These are phyloP conservation scores for Tulasnella sp. DNA, from an alignment of 768 basidiomycete genomes.

Conservation along the genomic window DNA sequence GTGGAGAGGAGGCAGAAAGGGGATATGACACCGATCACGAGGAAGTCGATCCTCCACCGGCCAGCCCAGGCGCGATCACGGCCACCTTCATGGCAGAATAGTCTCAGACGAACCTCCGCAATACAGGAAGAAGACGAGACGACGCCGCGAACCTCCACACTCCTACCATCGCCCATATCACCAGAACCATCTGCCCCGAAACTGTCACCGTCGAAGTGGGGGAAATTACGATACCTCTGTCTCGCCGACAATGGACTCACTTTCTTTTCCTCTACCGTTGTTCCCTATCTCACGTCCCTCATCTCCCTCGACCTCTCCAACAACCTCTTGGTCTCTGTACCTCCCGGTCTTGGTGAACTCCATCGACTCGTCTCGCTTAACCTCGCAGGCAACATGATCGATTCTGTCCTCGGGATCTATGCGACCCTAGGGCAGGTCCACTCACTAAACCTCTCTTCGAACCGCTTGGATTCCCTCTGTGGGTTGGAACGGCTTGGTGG, in stretches of 20 bases:
- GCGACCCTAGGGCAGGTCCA: constrained; percentile 66
- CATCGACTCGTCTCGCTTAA: constrained; percentile 83
- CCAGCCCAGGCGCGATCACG: constrained; percentile 7
- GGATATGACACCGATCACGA: constrained; percentile 3
- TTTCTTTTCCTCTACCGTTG: constrained; percentile 56
- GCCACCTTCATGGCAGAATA: constrained; percentile 13
- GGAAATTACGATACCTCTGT: constrained; percentile 60
- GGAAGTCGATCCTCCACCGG: not conserved
- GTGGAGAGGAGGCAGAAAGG: constrained; percentile 41
- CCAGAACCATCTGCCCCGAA: constrained; percentile 14
- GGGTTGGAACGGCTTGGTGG: constrained; percentile 83
- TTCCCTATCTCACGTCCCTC: constrained; percentile 58
- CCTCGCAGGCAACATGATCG: constrained; percentile 95
- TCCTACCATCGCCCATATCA: not conserved
- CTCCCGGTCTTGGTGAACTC: constrained; percentile 58
- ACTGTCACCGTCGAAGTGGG: constrained; percentile 58
- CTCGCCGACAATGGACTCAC: constrained; percentile 73
- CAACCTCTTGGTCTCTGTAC: constrained; percentile 83
- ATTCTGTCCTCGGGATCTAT: constrained; percentile 85
- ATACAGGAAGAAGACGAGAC: constrained; percentile 21
- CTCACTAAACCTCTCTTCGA: constrained; percentile 67
- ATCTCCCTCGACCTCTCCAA: constrained; percentile 82
- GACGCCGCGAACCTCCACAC: constrained; percentile 26
- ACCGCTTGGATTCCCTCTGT: constrained; percentile 89
- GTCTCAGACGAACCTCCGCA: not conserved